Conservation (phyloP, 345 rosid genomes). For the Erysimum cheiranthoides region DNA sequence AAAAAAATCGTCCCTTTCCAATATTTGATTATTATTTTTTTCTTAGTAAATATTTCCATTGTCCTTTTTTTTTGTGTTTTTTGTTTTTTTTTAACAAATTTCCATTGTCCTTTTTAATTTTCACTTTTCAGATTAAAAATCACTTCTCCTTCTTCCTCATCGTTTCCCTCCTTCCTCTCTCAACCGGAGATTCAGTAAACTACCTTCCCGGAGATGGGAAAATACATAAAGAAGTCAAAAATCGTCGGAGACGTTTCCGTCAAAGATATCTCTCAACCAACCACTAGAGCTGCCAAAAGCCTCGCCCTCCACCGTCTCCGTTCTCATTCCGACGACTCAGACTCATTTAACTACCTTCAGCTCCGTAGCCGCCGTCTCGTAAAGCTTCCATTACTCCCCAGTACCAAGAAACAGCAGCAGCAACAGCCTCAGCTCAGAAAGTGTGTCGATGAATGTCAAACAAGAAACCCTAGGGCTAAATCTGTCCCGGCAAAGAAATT, state of each 20-base stretch:
- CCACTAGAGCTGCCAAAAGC: constrained; percentile 55
- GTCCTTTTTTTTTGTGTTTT: too few relatives aligned
- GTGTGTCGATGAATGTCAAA: not conserved
- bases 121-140: constrained; percentile 18
- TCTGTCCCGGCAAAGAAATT: constrained; percentile 10
- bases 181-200: constrained; percentile 18
- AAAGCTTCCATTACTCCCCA: constrained; percentile 43
- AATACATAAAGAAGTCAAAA: constrained; percentile 70
- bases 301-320: constrained; percentile 62
- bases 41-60: not conserved
- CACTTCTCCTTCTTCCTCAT: constrained; percentile 46
- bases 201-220: constrained; percentile 54
- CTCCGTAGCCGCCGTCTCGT: constrained; percentile 68
- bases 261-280: constrained; percentile 49
- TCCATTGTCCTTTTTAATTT: not conserved
- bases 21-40: too few relatives aligned
- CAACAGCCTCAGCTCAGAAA: constrained; percentile 24
- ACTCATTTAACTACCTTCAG: constrained; percentile 65
- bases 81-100: too few relatives aligned
- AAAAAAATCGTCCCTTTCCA: too few relatives aligned
- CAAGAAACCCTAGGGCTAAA: constrained; percentile 31
- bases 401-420: constrained; percentile 23
- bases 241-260: constrained; percentile 50
- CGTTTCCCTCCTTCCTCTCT: constrained; percentile 42
- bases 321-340: constrained; percentile 33